phyloP scores from a whole-genome alignment of 305 asterid genomes.

The Fraxinus paxiana region DNA sequence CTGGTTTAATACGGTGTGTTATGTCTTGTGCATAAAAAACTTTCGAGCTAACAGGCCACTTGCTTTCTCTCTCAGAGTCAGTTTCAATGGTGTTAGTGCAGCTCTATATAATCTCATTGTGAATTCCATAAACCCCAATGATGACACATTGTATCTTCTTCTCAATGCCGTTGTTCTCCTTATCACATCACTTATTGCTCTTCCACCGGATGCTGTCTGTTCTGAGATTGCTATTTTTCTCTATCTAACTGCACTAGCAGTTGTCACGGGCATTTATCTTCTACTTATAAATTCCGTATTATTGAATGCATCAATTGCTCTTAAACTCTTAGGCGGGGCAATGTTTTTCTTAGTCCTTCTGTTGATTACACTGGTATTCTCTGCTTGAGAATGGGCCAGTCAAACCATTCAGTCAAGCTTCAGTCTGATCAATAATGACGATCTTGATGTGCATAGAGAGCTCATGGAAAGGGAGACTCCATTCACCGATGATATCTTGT shows the following conservation, averaged over 20 bases:
- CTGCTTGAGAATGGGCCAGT: conserved; percentile 17
- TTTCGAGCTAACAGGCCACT: conserved; percentile 45
- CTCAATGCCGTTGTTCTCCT: conserved; percentile 54
- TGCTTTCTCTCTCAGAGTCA: conserved; percentile 52
- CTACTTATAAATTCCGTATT: conserved; percentile 34
- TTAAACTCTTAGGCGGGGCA: conserved; percentile 37
- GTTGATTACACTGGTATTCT: conserved; percentile 21
- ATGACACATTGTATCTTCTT: conserved; percentile 41
- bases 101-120: conserved; percentile 56
- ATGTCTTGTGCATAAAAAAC: conserved; percentile 52
- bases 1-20: conserved; percentile 71
- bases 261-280: conserved; percentile 50
- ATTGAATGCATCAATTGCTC: conserved; percentile 29
- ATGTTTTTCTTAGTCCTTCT: conserved; percentile 45
- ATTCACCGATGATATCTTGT: conserved; percentile 4
- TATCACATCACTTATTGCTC: conserved; percentile 31
- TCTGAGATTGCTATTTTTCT: conserved; percentile 34
- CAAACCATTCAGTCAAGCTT: conserved; percentile 3
- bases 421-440: conserved; percentile 23
- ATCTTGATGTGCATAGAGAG: conserved; percentile 25
- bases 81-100: conserved; percentile 63
- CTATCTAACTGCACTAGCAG: conserved; percentile 33
- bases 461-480: conserved; percentile 21
- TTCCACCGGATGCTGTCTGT: conserved; percentile 18
- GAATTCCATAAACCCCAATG: conserved; percentile 39